Evolutionary conservation across 208 protist genomes (phyloP), one percentile per base, ranked within the genome.

Genomic region (Leishmania lainsoni): DNA sequence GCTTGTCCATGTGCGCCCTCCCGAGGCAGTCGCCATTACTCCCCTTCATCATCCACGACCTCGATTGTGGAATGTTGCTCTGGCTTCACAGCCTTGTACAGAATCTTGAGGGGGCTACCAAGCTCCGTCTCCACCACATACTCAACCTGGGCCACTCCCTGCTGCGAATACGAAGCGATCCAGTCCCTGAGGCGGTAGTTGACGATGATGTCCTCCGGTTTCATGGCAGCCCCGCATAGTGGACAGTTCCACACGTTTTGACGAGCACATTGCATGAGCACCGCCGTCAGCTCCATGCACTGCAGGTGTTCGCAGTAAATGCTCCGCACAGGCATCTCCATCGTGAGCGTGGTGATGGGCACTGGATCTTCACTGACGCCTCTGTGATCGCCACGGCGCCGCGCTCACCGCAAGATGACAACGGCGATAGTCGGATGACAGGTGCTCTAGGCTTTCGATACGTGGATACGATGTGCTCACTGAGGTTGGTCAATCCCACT

Each of bases 231-330:
- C 68, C 78, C 83, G 81, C 94, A 97, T 17, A 97, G 75, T 20
- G 94, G 92, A 75, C 94, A 97, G 86, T 97, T 97, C 92, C 94
- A 97, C 9, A 96, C 82, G 83, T 96, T 92, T 26, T 84, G 86
- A 32, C 87, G 88, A n/a, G 73, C 58, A 68, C 91, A 97, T 29
- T 92, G 89, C 1, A 86, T 75, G 35, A 97, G 79, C 26, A 96
- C 68, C 29, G 92, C 82, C 20, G 79, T 74, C 39, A 97, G 79
- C 74, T 97, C 94, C 83, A 96, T 86, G 83, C 94, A 97, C 78
- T 97, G 94, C 73, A 92, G 80, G 72, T 97, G 94, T 75, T 95
- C 92, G 77, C 94, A 97, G 52, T 65, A 76, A 48, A 80, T 66
- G 29, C 91, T 86, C 49, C 94, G 87, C 17, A 92, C 92, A 16